Evolutionary conservation across 208 protist species (phyloP), one percentile per base, ranked within the genome.

Genomic region (Acanthamoeba healyi): DNA sequence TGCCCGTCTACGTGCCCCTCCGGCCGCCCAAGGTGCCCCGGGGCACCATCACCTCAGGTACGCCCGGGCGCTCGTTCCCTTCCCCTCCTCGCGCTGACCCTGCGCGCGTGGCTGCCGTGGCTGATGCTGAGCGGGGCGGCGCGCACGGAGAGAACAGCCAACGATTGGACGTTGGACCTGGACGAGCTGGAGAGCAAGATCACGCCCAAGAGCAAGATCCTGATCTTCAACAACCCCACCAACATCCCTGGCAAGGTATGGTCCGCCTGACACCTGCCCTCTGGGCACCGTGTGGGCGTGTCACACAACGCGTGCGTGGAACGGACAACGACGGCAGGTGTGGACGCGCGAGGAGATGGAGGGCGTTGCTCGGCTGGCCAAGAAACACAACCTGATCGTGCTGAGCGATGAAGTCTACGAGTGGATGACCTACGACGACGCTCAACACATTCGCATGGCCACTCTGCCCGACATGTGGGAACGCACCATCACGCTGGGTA

Each of bases 221-320:
- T 98, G 26, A 94, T 99, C 46, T 34, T 99, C n/a, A 99, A 99
- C 95, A 99, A 97, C 26, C 98, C 98, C 24, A 98, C 99, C 67
- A 99, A 99, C 94, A 94, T 98, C n/a, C 96, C 98, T 0, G 98
- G 96, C 49, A 97, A 97, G 81, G 94, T 96, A 14, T 95, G 40
- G 17, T 97, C 9, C 58, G 1, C 58, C 95, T 95, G 51, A 77
- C 65, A n/a, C n/a, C n/a, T n/a, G n/a, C n/a, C n/a, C n/a, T n/a
- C n/a, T n/a, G n/a, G n/a, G n/a, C n/a, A n/a, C n/a, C n/a, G n/a
- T n/a, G n/a, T n/a, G n/a, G n/a, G n/a, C n/a, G n/a, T n/a, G n/a
- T n/a, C n/a, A n/a, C n/a, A n/a, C n/a, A n/a, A n/a, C n/a, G n/a
- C n/a, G n/a, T n/a, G n/a, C n/a, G n/a, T n/a, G n/a, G n/a, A n/a